A percentile compares a stretch with the other conserved stretches of the same genome.
phyloP scores from a whole-genome alignment of 805 yeast genomes.

The Metschnikowia kofuensis region DNA sequence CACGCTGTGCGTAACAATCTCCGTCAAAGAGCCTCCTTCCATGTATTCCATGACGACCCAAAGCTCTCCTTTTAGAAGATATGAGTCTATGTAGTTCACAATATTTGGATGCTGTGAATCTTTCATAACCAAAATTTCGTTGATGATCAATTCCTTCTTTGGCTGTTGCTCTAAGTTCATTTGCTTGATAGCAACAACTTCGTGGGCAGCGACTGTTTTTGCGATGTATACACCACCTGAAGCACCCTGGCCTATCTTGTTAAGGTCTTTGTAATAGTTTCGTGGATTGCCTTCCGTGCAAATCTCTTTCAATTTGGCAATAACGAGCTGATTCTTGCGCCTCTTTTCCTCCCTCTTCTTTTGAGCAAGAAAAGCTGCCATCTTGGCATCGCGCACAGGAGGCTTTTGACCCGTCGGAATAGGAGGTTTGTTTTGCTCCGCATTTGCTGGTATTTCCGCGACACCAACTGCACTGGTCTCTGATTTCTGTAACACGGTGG shows the following conservation, averaged over 20 bases:
- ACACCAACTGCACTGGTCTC: neutral
- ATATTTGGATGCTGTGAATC: constrained; percentile 20
- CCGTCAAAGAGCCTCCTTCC: constrained; percentile 98
- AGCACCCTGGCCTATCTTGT: constrained; percentile 97
- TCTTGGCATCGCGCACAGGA: constrained; percentile 49
- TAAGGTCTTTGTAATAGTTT: constrained; percentile 59
- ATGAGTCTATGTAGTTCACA: constrained; percentile 20
- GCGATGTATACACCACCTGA: constrained; percentile 97
- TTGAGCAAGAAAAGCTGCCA: constrained; percentile 55
- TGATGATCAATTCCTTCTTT: constrained; percentile 85
- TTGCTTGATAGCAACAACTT: constrained; percentile 85
- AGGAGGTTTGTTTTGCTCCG: constrained; percentile 12
- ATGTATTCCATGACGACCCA: constrained; percentile 99
- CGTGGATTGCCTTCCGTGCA: constrained; percentile 87
- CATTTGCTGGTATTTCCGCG: constrained; percentile 12
- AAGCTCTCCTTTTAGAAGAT: constrained; percentile 64
- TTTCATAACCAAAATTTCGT: constrained; percentile 22
- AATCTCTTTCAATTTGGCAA: constrained; percentile 67
- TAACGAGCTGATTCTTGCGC: constrained; percentile 66
- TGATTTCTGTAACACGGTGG: constrained; percentile 4
- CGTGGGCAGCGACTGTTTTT: constrained; percentile 39
- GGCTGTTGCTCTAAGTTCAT: constrained; percentile 95
- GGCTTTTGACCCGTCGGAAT: constrained; percentile 19
- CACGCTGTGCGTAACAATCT: constrained; percentile 85
- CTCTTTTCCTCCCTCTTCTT: constrained; percentile 78